phyloP scores from a whole-genome alignment of 306 rosid species.

The Castanea sativa region DNA sequence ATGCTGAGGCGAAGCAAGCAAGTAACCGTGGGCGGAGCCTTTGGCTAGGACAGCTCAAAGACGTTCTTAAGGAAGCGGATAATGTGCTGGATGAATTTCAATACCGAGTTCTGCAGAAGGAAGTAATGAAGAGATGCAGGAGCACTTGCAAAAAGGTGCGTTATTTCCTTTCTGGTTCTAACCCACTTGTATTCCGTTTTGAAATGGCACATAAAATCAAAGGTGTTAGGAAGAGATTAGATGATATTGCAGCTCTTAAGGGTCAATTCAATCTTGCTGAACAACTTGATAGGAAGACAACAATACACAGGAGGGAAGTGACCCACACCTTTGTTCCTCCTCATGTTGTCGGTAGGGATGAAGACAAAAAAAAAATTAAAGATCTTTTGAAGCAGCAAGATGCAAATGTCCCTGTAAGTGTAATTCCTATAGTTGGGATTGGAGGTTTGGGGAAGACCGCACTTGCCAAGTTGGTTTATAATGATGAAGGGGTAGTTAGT shows the following conservation, averaged over 20 bases:
- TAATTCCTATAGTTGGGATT: too few species aligned
- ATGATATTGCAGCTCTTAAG: constrained; percentile 11
- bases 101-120: constrained; percentile 2
- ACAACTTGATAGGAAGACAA: too few species aligned
- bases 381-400: too few species aligned
- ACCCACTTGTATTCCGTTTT: background rate
- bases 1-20: constrained; percentile 32
- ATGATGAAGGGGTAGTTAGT: accelerated
- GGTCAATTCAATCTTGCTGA: too few species aligned
- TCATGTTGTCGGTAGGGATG: too few species aligned
- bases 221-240: constrained; percentile 3
- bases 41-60: constrained; percentile 23
- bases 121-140: background rate
- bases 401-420: too few species aligned
- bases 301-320: too few species aligned
- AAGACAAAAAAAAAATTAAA: too few species aligned
- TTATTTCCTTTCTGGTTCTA: constrained; percentile 8
- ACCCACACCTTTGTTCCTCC: too few species aligned
- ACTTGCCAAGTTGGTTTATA: too few species aligned
- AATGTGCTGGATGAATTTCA: constrained; percentile 34
- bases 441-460: too few species aligned
- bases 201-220: constrained; percentile 13
- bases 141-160: constrained; percentile 7
- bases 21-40: background rate
- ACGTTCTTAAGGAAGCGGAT: constrained; percentile 11